Conservation (phyloP, 139 green algal species). For the Auxenochlorella pyrenoidosa region DNA sequence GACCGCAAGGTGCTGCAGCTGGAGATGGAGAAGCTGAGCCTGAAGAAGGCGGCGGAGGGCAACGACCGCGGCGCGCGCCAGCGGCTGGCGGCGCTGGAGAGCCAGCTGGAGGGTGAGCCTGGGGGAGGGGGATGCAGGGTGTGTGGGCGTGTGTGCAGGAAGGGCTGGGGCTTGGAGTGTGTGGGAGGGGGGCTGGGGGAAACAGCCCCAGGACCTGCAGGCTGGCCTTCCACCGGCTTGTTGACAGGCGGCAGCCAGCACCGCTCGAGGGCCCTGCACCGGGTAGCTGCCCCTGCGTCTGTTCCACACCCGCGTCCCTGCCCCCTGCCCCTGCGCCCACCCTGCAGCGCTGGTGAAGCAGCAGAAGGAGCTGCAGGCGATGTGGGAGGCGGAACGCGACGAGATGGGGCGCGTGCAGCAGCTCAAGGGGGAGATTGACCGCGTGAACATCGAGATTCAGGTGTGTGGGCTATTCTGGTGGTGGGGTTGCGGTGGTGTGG, state of each 20-base stretch:
- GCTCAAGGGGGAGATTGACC: slow-evolving; percentile 95
- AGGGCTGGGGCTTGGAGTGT: too few relatives aligned
- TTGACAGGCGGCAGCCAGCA: not conserved
- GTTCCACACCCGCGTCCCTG: not conserved
- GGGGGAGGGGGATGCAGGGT: not conserved
- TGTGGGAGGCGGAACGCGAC: slow-evolving; percentile 83
- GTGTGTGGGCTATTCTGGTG: slow-evolving; percentile 62
- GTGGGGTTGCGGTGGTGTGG: not conserved
- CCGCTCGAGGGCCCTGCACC: not conserved
- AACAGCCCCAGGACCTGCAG: too few relatives aligned
- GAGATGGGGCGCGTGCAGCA: slow-evolving; percentile 82
- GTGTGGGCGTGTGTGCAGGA: not conserved
- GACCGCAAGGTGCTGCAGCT: slow-evolving; percentile 75
- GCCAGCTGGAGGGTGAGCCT: slow-evolving; percentile 66
- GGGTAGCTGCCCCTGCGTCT: not conserved
- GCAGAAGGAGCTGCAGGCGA: slow-evolving; percentile 77
- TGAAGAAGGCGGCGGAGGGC: slow-evolving; percentile 73
- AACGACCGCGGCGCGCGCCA: slow-evolving; percentile 70
- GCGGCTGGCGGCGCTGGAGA: slow-evolving; percentile 81
- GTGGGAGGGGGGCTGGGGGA: too few relatives aligned
- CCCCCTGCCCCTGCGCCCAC: too few relatives aligned
- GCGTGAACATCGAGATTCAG: slow-evolving; percentile 86
- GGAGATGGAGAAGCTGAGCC: slow-evolving; percentile 95
- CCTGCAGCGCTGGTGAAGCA: slow-evolving; percentile 71
- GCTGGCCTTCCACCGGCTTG: too few relatives aligned